Evolutionary conservation across 129 eudicot species (phyloP).

Genomic region (Solidago caesia): DNA sequence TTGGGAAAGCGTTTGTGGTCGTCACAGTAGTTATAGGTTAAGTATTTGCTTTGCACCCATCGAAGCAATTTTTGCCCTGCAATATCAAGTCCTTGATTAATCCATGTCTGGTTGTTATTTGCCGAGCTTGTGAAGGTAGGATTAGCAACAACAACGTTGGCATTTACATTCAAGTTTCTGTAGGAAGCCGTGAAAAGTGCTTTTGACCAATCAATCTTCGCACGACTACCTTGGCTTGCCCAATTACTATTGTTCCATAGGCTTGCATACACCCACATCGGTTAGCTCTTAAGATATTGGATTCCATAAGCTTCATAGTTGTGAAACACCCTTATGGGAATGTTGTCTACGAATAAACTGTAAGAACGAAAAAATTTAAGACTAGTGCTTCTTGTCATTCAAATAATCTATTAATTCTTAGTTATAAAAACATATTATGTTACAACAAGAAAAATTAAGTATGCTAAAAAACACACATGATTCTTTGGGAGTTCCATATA

Average conservation of each 20-base stretch:
- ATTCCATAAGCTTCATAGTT: neutral
- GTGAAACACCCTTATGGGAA: constrained; percentile 4
- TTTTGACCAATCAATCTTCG: neutral
- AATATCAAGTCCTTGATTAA: neutral
- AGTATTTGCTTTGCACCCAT: neutral
- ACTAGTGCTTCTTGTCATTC: neutral
- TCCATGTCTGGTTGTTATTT: neutral
- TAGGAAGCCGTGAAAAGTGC: neutral
- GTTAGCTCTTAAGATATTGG: neutral
- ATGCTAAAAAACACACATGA: neutral
- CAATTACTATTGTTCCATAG: neutral
- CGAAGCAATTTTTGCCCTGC: neutral
- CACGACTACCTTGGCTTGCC: neutral
- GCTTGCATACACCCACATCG: constrained; percentile 3
- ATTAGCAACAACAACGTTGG: neutral
- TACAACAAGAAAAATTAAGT: too few relatives aligned
- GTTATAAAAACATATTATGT: neutral
- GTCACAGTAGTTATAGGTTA: constrained; percentile 1
- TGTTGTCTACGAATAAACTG: neutral
- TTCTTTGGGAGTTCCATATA: neutral
- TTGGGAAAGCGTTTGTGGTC: neutral
- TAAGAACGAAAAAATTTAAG: neutral
- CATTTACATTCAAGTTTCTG: neutral
- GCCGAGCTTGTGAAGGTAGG: neutral
- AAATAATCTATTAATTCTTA: neutral